Evolutionary conservation across 495 filamentous ascomycete genomes (phyloP), one percentile per base, ranked within the genome.

Genomic region (Talaromyces wortmannii): DNA sequence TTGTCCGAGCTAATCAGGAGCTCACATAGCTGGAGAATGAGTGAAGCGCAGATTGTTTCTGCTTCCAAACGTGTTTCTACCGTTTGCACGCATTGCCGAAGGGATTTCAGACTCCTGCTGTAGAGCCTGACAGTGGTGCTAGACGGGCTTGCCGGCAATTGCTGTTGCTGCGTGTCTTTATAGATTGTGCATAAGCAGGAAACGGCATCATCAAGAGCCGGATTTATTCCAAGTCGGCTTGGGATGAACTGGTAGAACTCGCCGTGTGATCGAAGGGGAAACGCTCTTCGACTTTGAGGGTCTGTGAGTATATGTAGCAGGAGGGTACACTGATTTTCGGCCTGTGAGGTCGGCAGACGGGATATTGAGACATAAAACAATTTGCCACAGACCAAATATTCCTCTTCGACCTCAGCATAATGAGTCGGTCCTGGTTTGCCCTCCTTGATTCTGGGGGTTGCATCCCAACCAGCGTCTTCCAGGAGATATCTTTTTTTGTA

Each of bases 1-100:
- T 48, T 48, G 23, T 48, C 45, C 45, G 45, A 48, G 45, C 45
- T 48, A 13, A 48, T 48, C 45, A 48, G 18, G 45, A 48, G 45
- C 16, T 48, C 45, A 18, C 45, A 48, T 17, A 48, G 45, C 17
- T 48, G 45, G 16, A 48, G 45, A 29, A 48, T 48, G 4, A 48
- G 17, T 48, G 45, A 48, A 30, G 45, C 18, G 17, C 17, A 6
- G 45, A 48, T 48, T 10, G 45, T 48, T 48, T 48, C 45, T 23
- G 45, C 17, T 48, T 48, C 45, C 17, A 48, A 48, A 29, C 45
- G 45, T 48, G 45, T 48, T 48, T 29, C 45, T 10, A 29, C 45
- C 45, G 8, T 16, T 48, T 48, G 45, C 4, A 48, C 45, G 17
- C 45, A 48, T 48, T 48, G 45, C 16, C 45, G 45, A 17, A 48